phyloP scores from a whole-genome alignment of 768 basidiomycete genomes.

The Tephrocybe sp. region DNA sequence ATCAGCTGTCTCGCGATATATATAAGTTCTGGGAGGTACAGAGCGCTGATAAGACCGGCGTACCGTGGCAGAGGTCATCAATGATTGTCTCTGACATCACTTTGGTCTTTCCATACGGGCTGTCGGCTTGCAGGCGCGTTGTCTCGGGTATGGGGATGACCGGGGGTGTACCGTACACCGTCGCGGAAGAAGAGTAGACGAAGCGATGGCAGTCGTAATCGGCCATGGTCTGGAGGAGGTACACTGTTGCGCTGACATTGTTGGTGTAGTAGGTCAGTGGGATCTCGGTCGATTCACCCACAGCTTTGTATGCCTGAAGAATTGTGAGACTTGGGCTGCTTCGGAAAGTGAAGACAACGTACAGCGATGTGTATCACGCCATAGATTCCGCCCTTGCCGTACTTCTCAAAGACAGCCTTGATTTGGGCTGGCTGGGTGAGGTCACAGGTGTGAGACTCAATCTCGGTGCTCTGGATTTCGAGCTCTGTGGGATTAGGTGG shows the following conservation, averaged over 20 bases:
- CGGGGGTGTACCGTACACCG: slow-evolving; percentile 95
- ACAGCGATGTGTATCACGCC: slow-evolving; percentile 96
- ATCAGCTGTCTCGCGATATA: slow-evolving; percentile 56
- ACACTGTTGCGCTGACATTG: slow-evolving; percentile 89
- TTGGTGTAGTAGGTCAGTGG: slow-evolving; percentile 92
- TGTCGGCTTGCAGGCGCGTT: slow-evolving; percentile 83
- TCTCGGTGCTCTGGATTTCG: slow-evolving; percentile 71
- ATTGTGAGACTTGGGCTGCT: slow-evolving; percentile 1
- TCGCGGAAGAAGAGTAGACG: slow-evolving; percentile 98
- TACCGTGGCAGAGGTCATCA: slow-evolving; percentile 82
- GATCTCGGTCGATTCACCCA: slow-evolving; percentile 93
- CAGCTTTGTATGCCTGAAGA: slow-evolving; percentile 90
- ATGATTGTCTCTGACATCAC: slow-evolving; percentile 91
- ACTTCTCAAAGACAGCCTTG: slow-evolving; percentile 76
- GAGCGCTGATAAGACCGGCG: slow-evolving; percentile 23
- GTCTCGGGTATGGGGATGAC: slow-evolving; percentile 92
- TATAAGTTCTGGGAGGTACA: not conserved
- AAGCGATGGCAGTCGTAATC: slow-evolving; percentile 82
- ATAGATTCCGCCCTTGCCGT: slow-evolving; percentile 91
- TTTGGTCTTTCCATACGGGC: slow-evolving; percentile 96
- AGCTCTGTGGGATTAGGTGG: slow-evolving; percentile 61
- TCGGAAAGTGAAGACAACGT: slow-evolving; percentile 6
- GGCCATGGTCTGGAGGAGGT: slow-evolving; percentile 82
- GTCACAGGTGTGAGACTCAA: slow-evolving; percentile 73
- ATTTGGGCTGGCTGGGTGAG: slow-evolving; percentile 73